Evolutionary conservation across 345 rosid species (phyloP).

Genomic region (Erodium maritimum): DNA sequence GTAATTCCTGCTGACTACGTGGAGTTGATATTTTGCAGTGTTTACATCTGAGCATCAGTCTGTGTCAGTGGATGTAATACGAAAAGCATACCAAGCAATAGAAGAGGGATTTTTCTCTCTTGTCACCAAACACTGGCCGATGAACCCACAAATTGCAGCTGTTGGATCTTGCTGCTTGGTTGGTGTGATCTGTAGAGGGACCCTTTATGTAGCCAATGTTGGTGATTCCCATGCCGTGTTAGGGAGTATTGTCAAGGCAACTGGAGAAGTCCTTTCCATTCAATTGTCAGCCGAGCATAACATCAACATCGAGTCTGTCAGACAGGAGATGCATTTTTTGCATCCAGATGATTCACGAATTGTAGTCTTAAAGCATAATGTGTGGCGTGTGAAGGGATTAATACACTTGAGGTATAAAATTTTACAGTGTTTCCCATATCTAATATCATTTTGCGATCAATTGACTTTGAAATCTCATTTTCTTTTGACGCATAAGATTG

Average conservation of each 20-base stretch:
- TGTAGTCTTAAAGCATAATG: conserved; percentile 81
- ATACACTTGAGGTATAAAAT: conserved; percentile 26
- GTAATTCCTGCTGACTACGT: too few relatives aligned
- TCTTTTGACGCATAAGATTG: neutral
- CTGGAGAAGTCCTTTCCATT: conserved; percentile 75
- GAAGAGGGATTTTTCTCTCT: conserved; percentile 84
- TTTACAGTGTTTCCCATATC: neutral
- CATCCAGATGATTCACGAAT: conserved; percentile 86
- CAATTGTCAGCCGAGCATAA: conserved; percentile 88
- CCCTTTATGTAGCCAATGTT: conserved; percentile 71
- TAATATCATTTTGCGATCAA: neutral
- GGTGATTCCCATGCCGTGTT: conserved; percentile 96
- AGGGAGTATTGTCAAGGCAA: conserved; percentile 72
- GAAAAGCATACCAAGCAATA: conserved; percentile 82
- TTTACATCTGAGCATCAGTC: conserved; percentile 65
- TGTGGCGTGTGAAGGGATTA: conserved; percentile 96
- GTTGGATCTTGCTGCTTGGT: conserved; percentile 94
- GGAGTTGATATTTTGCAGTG: conserved; percentile 28
- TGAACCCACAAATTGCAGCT: conserved; percentile 90
- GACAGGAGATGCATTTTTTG: conserved; percentile 75
- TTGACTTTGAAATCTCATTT: neutral
- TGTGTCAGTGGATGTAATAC: conserved; percentile 74
- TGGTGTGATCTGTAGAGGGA: conserved; percentile 68
- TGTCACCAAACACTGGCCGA: conserved; percentile 88
- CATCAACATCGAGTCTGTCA: conserved; percentile 73